Conservation (phyloP, 2,329 filamentous ascomycete species). For the Scedosporium apiospermum region DNA sequence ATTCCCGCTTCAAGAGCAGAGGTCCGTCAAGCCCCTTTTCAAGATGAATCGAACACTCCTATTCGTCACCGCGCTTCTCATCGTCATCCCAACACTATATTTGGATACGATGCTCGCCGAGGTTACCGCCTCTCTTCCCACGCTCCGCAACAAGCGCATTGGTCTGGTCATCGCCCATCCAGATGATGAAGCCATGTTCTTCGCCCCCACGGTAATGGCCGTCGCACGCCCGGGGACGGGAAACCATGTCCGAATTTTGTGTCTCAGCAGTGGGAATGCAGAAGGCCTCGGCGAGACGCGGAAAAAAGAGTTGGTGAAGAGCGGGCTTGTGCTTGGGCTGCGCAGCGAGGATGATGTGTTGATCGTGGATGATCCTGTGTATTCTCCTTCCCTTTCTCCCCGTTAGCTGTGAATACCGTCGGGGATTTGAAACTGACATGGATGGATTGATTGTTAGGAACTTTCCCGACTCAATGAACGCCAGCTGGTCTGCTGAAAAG, state of each 20-base stretch:
- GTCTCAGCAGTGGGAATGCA: conserved; percentile 80
- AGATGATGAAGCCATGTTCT: conserved; percentile 99
- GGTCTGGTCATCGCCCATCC: conserved; percentile 92
- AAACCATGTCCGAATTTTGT: conserved; percentile 91
- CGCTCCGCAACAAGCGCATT: conserved; percentile 72
- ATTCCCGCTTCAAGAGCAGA: too few relatives aligned
- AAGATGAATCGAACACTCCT: not conserved
- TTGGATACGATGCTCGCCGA: conserved; percentile 38
- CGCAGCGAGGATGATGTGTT: conserved; percentile 68
- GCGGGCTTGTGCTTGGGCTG: conserved; percentile 67
- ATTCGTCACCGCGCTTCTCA: conserved; percentile 21
- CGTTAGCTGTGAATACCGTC: not conserved
- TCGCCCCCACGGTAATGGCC: conserved; percentile 79
- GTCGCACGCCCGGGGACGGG: conserved; percentile 71
- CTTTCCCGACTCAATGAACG: conserved; percentile 86
- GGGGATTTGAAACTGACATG: not conserved
- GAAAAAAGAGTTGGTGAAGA: conserved; percentile 74
- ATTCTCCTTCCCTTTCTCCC: conserved; percentile 9
- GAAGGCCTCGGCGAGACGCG: conserved; percentile 78
- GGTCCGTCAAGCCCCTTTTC: not conserved
- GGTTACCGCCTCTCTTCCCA: conserved; percentile 45
- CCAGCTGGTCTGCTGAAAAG: conserved; percentile 61
- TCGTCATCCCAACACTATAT: conserved; percentile 41
- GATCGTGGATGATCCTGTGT: conserved; percentile 68
- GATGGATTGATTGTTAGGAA: conserved; percentile 27